Base-by-base conservation (phyloP, 352 stramenopile genomes). In the Lagenidium giganteum region DNA sequence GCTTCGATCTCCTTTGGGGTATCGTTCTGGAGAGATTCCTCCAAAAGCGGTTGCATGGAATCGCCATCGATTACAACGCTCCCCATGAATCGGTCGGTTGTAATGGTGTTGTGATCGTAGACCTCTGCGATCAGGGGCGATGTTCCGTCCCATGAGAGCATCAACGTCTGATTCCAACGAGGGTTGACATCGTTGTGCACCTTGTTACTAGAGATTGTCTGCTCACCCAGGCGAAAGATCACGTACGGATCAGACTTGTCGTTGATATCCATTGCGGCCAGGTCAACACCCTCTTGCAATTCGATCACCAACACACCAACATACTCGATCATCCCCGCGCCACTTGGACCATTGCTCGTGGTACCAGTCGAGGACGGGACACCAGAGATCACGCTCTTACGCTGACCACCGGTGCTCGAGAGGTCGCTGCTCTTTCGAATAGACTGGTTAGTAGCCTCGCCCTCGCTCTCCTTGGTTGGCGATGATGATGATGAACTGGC, bases 241-340 rank as follows among this genome's bases (percentile, higher is more conserved):
- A 89, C 79, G 67, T 89, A 92, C 46, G 77, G 75, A 42, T 89
- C 77, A 21, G 76, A 89, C 45, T 84, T 89, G 46, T 66, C 79
- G 29, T 70, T 86, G 38, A 89, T 82, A 52, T 86, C 77, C 67
- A 88, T 81, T 7, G 58, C 70, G 1, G 65, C 74, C 14, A 92
- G 65, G 12, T 72, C 51, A n/a, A 68, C 53, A 1, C 71, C 79
- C 27, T 85, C 74, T 13, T 86, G 42, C 23, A 92, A 57, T 34
- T 84, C 64, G 47, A 92, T 85, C 33, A 79, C 52, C 30, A 92
- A 50, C n/a, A 92, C 75, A 8, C 76, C 79, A 14, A 86, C 61
- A 53, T 87, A 92, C 61, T 92, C 79, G 42, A 92, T 63, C 79
- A 92, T 92, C 16, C 79, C 79, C 28, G 32, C 32, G 16, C 32